Percentiles rank a stretch among this genome's conserved stretches.
These are phyloP conservation scores for Hymenochaete sp. DNA, from an alignment of 1,284 basidiomycete genomes.

Conservation along the genomic window DNA sequence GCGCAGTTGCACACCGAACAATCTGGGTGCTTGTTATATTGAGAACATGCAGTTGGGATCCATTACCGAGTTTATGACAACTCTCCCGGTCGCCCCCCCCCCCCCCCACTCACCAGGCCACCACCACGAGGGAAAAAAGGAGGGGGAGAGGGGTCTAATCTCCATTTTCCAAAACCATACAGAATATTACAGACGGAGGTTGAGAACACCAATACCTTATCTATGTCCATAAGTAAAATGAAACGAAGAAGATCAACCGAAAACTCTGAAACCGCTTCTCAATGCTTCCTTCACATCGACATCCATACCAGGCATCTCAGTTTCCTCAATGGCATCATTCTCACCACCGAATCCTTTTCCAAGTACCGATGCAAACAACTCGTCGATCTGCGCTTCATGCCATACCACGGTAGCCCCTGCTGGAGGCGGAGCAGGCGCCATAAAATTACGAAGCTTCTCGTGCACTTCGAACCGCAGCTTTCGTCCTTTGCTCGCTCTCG, in stretches of 20 bases:
- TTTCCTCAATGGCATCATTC: slow-evolving; percentile 19
- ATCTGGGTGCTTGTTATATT: no score
- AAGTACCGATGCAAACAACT: slow-evolving; percentile 79
- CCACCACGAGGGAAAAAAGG: no score
- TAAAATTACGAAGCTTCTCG: slow-evolving; percentile 90
- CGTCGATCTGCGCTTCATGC: slow-evolving; percentile 92
- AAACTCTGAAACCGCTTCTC: slow-evolving; percentile 44
- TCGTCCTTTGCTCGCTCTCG: slow-evolving; percentile 88
- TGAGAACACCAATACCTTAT: no score
- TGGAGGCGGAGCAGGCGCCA: slow-evolving; percentile 71
- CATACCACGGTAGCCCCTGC: slow-evolving; percentile 36
- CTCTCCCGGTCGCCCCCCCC: no score
- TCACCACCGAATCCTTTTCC: slow-evolving; percentile 53
- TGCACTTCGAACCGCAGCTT: slow-evolving; percentile 85
- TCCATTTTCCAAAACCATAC: no score
- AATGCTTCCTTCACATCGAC: slow-evolving; percentile 27
- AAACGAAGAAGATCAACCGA: slow-evolving; percentile 35
- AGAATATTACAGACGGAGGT: no score
- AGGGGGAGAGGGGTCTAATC: no score
- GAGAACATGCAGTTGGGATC: no score
- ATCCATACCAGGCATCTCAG: slow-evolving; percentile 22
- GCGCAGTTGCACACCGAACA: no score
- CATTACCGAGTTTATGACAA: no score
- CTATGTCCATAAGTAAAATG: no score
- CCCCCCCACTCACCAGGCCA: no score